A percentile compares a stretch with the other conserved stretches of the same genome.
Evolutionary conservation across 805 yeast species (phyloP).

Genomic region (Pichia eremophila): DNA sequence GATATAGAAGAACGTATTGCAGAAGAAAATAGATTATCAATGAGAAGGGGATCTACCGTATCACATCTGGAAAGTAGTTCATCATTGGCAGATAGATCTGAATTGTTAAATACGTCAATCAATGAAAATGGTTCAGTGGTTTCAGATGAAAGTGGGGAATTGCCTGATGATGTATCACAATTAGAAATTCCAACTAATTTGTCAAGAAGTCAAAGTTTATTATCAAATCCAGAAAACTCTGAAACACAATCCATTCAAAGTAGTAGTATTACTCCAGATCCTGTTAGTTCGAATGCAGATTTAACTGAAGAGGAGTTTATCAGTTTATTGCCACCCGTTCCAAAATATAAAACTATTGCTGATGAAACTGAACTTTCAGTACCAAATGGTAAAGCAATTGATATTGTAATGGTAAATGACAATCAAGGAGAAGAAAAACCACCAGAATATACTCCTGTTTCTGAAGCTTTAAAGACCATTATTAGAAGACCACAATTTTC

Average conservation of each 20-base stretch:
- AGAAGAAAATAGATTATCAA: not conserved
- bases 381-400: constrained; percentile 21
- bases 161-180: constrained; percentile 3
- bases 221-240: not conserved
- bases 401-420: constrained; percentile 19
- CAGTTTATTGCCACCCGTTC: constrained; percentile 23
- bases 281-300: not conserved
- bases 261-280: not conserved
- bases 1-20: constrained; percentile 4
- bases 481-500: constrained; percentile 20
- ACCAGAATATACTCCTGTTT: constrained; percentile 29
- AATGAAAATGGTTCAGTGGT: not conserved
- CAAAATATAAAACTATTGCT: constrained; percentile 20
- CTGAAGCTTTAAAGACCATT: constrained; percentile 16
- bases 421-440: constrained; percentile 24
- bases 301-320: constrained; percentile 16
- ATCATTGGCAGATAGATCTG: not conserved
- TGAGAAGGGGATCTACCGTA: not conserved
- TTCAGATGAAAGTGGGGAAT: not conserved
- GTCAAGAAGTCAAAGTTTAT: not conserved
- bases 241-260: not conserved
- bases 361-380: constrained; percentile 19
- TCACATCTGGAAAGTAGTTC: not conserved
- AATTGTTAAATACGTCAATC: not conserved
- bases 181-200: constrained; percentile 5